These are phyloP conservation scores for Cystobasidium slooffiae DNA, from an alignment of 1,284 basidiomycete species.

Conservation along the genomic window DNA sequence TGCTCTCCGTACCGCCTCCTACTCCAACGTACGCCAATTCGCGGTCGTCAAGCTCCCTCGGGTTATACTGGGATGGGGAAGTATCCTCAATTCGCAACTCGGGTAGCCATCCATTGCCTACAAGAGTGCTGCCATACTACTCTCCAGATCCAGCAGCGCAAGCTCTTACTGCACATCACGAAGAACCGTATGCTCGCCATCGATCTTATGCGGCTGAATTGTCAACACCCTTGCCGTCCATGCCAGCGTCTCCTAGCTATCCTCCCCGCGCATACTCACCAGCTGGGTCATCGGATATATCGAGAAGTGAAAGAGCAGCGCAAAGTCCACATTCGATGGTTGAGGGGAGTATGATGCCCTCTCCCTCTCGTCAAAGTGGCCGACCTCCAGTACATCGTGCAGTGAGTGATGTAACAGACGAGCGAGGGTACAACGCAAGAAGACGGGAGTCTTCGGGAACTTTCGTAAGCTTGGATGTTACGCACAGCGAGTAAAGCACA, in stretches of 20 bases:
- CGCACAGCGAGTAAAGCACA: neutral
- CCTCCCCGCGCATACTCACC: conserved; percentile 37
- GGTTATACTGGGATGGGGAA: conserved; percentile 14
- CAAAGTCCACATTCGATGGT: neutral
- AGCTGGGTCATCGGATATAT: conserved; percentile 6
- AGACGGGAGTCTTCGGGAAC: conserved; percentile 25
- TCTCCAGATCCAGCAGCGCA: conserved; percentile 21
- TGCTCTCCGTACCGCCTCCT: neutral
- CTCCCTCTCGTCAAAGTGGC: neutral
- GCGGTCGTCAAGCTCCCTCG: conserved; percentile 12
- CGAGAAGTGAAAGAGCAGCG: neutral
- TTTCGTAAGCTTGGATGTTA: neutral
- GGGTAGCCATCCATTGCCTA: neutral
- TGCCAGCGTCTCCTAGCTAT: conserved; percentile 20
- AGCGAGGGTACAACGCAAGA: neutral
- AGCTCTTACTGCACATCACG: neutral
- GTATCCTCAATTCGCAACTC: conserved; percentile 19
- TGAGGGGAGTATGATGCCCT: neutral
- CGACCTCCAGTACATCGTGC: neutral
- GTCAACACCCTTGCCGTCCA: neutral
- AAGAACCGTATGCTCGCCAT: conserved; percentile 16
- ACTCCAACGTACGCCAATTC: conserved; percentile 20
- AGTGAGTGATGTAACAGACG: neutral
- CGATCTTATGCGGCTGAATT: conserved; percentile 19
- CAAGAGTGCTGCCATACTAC: conserved; percentile 4